phyloP scores from a whole-genome alignment of 805 yeast genomes.

The Cyberlindnera mycetangii region DNA sequence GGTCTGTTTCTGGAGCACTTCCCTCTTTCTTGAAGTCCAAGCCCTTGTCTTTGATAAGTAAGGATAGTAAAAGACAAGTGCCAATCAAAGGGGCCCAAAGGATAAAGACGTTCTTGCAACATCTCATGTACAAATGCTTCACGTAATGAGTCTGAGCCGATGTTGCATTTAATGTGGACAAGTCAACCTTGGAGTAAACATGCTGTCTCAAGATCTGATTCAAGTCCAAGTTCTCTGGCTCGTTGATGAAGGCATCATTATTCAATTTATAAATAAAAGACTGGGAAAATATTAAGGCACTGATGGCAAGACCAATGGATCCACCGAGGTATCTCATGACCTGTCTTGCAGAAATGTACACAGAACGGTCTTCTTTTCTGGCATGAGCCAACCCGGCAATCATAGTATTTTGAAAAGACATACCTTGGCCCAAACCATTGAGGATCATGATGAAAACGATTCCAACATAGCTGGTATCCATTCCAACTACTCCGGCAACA shows the following conservation, averaged over 20 bases:
- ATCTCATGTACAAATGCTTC: constrained; percentile 18
- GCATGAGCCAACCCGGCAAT: constrained; percentile 41
- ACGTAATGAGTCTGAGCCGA: constrained; percentile 15
- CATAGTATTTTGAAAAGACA: constrained; percentile 21
- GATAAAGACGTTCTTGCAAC: constrained; percentile 17
- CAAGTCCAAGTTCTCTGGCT: constrained; percentile 8
- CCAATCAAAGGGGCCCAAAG: constrained; percentile 24
- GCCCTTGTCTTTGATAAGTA: constrained; percentile 20
- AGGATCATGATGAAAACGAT: constrained; percentile 35
- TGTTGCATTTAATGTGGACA: constrained; percentile 5
- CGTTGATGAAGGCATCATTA: constrained; percentile 17
- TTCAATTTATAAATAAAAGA: constrained; percentile 12
- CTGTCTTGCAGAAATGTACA: constrained; percentile 55
- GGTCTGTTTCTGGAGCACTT: not conserved
- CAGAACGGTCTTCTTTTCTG: constrained; percentile 54
- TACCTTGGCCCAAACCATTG: constrained; percentile 38
- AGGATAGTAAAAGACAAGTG: constrained; percentile 11
- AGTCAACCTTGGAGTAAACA: constrained; percentile 19
- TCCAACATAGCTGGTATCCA: constrained; percentile 28
- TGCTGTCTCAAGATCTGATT: constrained; percentile 16
- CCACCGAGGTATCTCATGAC: constrained; percentile 59
- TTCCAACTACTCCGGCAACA: constrained; percentile 11
- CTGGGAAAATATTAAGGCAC: constrained; percentile 24
- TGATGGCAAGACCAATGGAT: constrained; percentile 53
- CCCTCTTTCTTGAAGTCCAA: constrained; percentile 11